phyloP scores from a whole-genome alignment of 2,329 filamentous ascomycete species.

The Pleoardoris graminearum region DNA sequence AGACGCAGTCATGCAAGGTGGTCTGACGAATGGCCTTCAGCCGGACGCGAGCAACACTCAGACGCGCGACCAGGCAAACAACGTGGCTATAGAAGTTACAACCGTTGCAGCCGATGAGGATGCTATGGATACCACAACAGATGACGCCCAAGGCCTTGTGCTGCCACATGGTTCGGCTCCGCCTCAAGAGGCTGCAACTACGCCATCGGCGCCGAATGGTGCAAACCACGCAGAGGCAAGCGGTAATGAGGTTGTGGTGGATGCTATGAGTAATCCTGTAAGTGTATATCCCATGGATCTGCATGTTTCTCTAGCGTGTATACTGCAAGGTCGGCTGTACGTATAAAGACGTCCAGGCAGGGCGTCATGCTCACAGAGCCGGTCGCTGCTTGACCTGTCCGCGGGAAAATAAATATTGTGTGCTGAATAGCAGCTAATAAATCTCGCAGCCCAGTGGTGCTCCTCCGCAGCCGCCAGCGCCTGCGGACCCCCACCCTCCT shows the following conservation, averaged over 20 bases:
- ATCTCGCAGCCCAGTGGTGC: slow-evolving; percentile 18
- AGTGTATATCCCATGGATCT: not conserved
- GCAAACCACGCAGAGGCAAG: slow-evolving; percentile 14
- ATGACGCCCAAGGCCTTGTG: slow-evolving; percentile 29
- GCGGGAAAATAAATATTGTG: no score
- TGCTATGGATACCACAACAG: slow-evolving; percentile 46
- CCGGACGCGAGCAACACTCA: slow-evolving; percentile 12
- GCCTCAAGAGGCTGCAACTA: slow-evolving; percentile 14
- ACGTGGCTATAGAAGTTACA: slow-evolving; percentile 34
- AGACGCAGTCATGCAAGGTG: slow-evolving; percentile 41
- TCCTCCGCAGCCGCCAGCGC: slow-evolving; percentile 29
- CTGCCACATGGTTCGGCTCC: slow-evolving; percentile 28
- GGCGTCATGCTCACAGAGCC: not conserved
- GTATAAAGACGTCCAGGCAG: not conserved
- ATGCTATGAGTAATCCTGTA: not conserved
- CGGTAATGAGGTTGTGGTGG: slow-evolving; percentile 9
- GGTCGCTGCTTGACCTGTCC: no score
- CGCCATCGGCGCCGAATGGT: slow-evolving; percentile 18
- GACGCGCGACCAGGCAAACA: slow-evolving; percentile 13
- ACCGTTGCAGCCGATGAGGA: slow-evolving; percentile 37
- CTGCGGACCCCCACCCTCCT: slow-evolving; percentile 34
- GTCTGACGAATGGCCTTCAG: slow-evolving; percentile 21
- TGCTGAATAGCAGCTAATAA: no score
- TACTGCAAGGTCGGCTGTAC: not conserved
- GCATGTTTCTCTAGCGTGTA: no score